phyloP scores from a whole-genome alignment of 2,329 filamentous ascomycete genomes.

The Fusarium zealandicum region DNA sequence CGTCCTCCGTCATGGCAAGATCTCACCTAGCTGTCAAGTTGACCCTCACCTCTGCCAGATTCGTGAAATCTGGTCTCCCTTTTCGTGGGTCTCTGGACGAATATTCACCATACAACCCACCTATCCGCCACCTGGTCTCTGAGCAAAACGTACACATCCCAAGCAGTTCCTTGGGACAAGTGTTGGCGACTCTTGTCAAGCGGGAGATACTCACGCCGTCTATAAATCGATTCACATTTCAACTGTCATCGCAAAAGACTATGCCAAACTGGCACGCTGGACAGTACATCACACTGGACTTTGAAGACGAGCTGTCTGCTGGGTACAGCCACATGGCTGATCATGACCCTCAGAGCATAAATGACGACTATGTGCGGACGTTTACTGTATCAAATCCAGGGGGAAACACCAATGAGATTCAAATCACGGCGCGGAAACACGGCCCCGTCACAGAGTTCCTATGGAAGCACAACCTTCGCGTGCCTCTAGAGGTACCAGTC shows the following conservation, averaged over 20 bases:
- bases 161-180: constrained; percentile 1
- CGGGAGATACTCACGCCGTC: constrained; percentile 69
- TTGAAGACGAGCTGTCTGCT: constrained; percentile 70
- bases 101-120: constrained; percentile 81
- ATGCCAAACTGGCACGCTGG: constrained; percentile 66
- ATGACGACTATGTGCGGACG: constrained; percentile 84
- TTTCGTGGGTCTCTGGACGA: constrained; percentile 69
- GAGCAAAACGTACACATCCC: constrained; percentile 55
- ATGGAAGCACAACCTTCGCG: constrained; percentile 62
- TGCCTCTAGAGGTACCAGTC: constrained; percentile 68
- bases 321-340: constrained; percentile 88
- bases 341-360: constrained; percentile 78
- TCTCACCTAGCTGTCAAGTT: constrained; percentile 78
- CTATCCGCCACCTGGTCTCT: constrained; percentile 67
- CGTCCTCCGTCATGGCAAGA: constrained; percentile 68
- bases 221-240: constrained; percentile 69
- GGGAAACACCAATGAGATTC: constrained; percentile 57
- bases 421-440: constrained; percentile 75
- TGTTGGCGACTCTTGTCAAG: constrained; percentile 62
- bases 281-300: constrained; percentile 80
- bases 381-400: constrained; percentile 79
- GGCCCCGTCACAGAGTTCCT: constrained; percentile 73
- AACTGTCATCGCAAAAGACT: constrained; percentile 37
- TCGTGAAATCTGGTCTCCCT: constrained; percentile 69
- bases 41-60: constrained; percentile 64